Evolutionary conservation across 129 eudicot genomes (phyloP), one percentile per base, ranked within the genome.

Genomic region (Solidago caesia): DNA sequence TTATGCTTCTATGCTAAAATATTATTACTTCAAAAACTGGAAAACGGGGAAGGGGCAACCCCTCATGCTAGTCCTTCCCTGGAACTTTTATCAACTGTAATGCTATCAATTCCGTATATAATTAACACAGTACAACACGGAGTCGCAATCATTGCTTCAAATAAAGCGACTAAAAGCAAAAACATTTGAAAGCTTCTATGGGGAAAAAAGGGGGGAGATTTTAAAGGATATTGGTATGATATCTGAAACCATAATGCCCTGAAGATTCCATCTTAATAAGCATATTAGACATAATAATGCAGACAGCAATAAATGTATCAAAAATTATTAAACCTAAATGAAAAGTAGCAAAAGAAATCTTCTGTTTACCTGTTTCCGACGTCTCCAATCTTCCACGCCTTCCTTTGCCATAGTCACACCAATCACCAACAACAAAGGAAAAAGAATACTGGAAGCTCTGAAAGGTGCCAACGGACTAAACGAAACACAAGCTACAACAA

Each of bases 331-430:
- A 79, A 45, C 44, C 13, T 7, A 21, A 62, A 55, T 4, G 12
- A 26, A 4, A 29, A 25, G 5, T 48, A 49, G 8, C 63, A 72
- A 10, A 74, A 13, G 16, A 59, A 47, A 45, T 10, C 6, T 56
- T 16, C n/a, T 21, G 13, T 25, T 42, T 80, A 93, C 98, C 97
- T 94, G 98, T 51, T 82, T 88, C 64, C 82, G 75, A 4, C 98
- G 92, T 84, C 91, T 90, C 98, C 98, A 94, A 79, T 94, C 98
- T 71, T 93, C 98, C 8, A 89, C 81, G 3, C 84, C 98, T 85
- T 93, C 98, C 74, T 93, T 93, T 14, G 87, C 96, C 96, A 94
- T 88, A 8, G 98, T 94, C 6, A 85, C 97, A 21, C 96, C 93
- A 74, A 94, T 90, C 64, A 94, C 98, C 79, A 86, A 75, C 67